A percentile compares a stretch with the other conserved stretches of the same genome.
Conservation (phyloP, 352 stramenopile genomes). For the Plasmopara muralis region DNA sequence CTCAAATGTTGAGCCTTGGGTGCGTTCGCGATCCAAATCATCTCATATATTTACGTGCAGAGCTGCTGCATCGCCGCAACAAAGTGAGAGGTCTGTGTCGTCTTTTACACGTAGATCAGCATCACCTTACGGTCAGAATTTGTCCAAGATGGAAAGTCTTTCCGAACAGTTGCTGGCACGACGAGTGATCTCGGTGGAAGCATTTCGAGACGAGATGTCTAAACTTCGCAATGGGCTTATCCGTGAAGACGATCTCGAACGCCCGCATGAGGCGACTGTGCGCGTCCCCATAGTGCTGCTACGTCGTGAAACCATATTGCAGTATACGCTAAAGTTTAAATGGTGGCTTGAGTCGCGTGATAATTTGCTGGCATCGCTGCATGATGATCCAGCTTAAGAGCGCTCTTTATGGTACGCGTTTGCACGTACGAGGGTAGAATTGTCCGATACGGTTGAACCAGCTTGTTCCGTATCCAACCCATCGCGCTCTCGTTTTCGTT, state of each 20-base stretch:
- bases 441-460: constrained; percentile 5
- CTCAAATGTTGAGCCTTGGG: constrained; percentile 7
- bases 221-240: constrained; percentile 22
- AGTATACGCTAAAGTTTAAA: constrained; percentile 23
- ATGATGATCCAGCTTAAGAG: constrained; percentile 18
- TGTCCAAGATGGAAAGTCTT: constrained; percentile 1
- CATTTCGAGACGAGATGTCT: constrained; percentile 21
- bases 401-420: constrained; percentile 26
- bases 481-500: constrained; percentile 14
- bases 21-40: constrained; percentile 4
- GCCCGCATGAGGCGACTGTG: constrained; percentile 19
- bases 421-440: constrained; percentile 18
- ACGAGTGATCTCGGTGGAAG: constrained; percentile 24
- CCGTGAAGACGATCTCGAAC: constrained; percentile 21
- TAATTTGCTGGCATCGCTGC: constrained; percentile 10
- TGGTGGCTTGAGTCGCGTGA: constrained; percentile 22
- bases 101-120: constrained; percentile 5
- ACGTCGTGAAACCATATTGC: constrained; percentile 18
- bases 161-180: constrained; percentile 15
- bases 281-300: constrained; percentile 17
- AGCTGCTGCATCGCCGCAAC: constrained; percentile 6
- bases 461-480: background rate
- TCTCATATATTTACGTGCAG: constrained; percentile 2
- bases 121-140: constrained; percentile 6
- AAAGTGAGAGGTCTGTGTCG: constrained; percentile 2